These are phyloP conservation scores for Rhododendron griersonianum DNA, from an alignment of 148 eudicot species.

Conservation along the genomic window DNA sequence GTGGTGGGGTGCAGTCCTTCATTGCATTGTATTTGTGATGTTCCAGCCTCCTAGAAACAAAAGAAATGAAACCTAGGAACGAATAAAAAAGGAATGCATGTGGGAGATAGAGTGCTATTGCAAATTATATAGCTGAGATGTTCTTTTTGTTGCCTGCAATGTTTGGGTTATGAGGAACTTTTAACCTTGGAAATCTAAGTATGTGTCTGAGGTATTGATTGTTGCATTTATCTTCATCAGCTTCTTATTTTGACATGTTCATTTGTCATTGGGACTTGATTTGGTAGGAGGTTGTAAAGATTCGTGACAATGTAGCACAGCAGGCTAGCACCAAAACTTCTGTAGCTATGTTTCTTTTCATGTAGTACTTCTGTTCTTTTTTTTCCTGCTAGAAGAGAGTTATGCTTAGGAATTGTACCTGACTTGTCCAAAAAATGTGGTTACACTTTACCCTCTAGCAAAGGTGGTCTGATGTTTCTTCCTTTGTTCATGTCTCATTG, in stretches of 20 bases:
- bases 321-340: neutral
- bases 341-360: neutral
- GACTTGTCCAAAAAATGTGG: neutral
- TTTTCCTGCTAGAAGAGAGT: neutral
- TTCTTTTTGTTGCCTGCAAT: neutral
- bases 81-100: neutral
- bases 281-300: neutral
- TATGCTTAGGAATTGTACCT: neutral
- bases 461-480: slow-evolving; percentile 2
- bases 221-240: neutral
- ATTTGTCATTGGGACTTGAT: neutral
- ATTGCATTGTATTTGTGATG: neutral
- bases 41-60: neutral
- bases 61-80: neutral
- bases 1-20: neutral
- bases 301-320: neutral
- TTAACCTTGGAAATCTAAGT: neutral
- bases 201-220: neutral
- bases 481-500: slow-evolving; percentile 4
- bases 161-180: slow-evolving; percentile 20
- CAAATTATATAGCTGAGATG: neutral
- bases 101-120: neutral
- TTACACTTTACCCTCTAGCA: neutral
- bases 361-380: neutral
- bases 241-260: neutral